Base-by-base conservation (phyloP, 345 rosid genomes). In the Pistacia vera region DNA sequence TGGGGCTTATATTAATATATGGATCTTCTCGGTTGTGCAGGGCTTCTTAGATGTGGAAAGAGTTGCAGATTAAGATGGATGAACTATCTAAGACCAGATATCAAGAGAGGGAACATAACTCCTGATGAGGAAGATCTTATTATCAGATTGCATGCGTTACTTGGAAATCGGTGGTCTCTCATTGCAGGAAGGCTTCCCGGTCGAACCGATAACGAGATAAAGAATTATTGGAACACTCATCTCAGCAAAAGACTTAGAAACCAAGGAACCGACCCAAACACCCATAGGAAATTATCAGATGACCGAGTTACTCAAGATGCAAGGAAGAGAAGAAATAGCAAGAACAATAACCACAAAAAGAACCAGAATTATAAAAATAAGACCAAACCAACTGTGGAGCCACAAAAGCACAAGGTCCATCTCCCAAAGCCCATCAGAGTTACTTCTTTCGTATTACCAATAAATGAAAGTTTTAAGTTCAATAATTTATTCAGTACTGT, bases 131-230 rank as follows among this genome's bases (percentile, higher is more conserved):
- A 90, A 4, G 93, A 90, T 66, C 83, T 90, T 30, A 88, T 90
- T 20, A 61, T 88, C 68, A 79, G 93, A 63, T 74, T 88, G 80
- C 91, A 90, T 62, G 71, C 88, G 5, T 83, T 90, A 6, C 86
- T 90, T 0, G 93, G 91, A 38, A 90, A 88, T 66, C 85, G 93
- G 2, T 90, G 93, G 93, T 90, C 91, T 48, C 88, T 90, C 75
- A 90, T 90, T 14, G 91, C 93, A 3, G 88, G 87, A 8, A 71
- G 90, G 41, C 84, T 90, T 73, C 93, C 93, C 0, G 90, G 91
- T 57, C 87, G 93, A 82, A 90, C 93, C 46, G 93, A 90, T 85
- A 90, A 90, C 78, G 93, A 90, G 91, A 88, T 90, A 63, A 90
- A 90, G 75, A 90, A 90, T 63, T 78, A 90, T 46, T 90, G 90